Evolutionary conservation across 140 eudicot species (phyloP).

Genomic region (Erigeron philadelphicus): DNA sequence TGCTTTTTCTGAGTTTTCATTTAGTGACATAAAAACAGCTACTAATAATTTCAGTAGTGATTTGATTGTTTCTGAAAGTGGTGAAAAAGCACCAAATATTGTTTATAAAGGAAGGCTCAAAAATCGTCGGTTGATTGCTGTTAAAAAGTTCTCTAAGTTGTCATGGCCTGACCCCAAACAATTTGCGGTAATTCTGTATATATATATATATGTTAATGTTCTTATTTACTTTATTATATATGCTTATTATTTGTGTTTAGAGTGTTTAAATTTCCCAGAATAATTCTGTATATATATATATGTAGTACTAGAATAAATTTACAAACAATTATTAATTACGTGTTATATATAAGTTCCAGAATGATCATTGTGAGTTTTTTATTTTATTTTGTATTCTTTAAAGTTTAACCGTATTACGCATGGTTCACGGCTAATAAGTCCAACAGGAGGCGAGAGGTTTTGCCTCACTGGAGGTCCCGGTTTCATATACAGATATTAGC

Average conservation of each 20-base stretch:
- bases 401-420: no score
- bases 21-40: constrained; percentile 49
- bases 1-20: constrained; percentile 44
- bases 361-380: no score
- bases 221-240: background rate
- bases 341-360: background rate
- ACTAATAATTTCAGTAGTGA: constrained; percentile 51
- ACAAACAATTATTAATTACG: background rate
- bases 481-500: no score
- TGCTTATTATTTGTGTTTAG: background rate
- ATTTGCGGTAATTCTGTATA: constrained; percentile 44
- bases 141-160: constrained; percentile 55
- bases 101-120: constrained; percentile 61
- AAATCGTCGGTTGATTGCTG: constrained; percentile 63
- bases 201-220: background rate
- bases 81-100: constrained; percentile 62
- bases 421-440: no score
- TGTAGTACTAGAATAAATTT: no score
- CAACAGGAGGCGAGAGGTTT: no score
- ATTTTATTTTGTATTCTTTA: no score
- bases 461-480: no score
- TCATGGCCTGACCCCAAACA: constrained; percentile 79
- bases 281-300: no score
- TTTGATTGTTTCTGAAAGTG: constrained; percentile 55
- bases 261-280: background rate